These are phyloP conservation scores for Galerina marginata DNA, from an alignment of 768 basidiomycete genomes.

Conservation along the genomic window DNA sequence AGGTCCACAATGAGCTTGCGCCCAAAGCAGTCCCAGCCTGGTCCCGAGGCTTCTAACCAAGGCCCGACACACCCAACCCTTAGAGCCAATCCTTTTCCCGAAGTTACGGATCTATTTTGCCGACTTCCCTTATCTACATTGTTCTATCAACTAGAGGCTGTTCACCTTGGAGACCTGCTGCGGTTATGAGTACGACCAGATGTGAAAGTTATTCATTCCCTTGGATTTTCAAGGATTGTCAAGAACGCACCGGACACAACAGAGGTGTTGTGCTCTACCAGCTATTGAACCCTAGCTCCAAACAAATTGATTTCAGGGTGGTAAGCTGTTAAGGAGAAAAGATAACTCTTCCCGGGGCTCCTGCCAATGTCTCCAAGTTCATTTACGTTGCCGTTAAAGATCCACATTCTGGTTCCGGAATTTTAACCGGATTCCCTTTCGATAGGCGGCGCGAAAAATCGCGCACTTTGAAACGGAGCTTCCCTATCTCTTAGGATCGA, in stretches of 20 bases:
- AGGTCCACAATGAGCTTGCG: conserved; percentile 36
- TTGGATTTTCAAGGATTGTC: conserved; percentile 78
- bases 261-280: conserved; percentile 75
- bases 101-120: conserved; percentile 57
- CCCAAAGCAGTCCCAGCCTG: conserved; percentile 37
- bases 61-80: conserved; percentile 42
- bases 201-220: conserved; percentile 73
- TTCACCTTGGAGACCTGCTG: conserved; percentile 85
- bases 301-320: conserved; percentile 77
- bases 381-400: conserved; percentile 74
- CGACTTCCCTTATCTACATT: conserved; percentile 77
- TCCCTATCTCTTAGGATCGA: conserved; percentile 83
- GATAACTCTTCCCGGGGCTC: conserved; percentile 80
- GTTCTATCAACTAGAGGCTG: conserved; percentile 82
- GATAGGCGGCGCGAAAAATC: conserved; percentile 69
- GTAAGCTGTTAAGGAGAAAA: conserved; percentile 78
- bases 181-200: conserved; percentile 80
- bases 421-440: conserved; percentile 82
- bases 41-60: conserved; percentile 37
- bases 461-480: conserved; percentile 73
- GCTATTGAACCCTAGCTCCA: conserved; percentile 75
- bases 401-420: conserved; percentile 80
- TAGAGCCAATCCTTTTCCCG: conserved; percentile 55
- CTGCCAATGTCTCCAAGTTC: conserved; percentile 65
- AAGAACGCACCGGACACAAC: conserved; percentile 74